phyloP scores from a whole-genome alignment of 1,139 yeast genomes.

The Candida sp. region DNA sequence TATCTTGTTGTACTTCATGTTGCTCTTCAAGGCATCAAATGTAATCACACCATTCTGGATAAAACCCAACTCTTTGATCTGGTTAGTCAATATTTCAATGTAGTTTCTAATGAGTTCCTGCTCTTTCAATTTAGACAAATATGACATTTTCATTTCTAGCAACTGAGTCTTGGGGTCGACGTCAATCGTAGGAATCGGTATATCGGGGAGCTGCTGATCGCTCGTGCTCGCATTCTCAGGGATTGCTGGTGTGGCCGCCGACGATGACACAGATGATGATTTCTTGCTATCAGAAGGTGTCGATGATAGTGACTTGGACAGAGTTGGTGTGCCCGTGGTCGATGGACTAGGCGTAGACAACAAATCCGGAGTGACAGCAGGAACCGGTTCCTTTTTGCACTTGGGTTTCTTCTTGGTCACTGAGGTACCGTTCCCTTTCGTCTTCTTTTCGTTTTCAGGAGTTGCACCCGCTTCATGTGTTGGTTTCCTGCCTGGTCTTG shows the following conservation, averaged over 20 bases:
- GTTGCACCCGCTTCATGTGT: constrained; percentile 17
- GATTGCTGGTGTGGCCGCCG: neutral
- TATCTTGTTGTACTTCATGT: constrained; percentile 8
- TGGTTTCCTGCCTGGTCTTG: constrained; percentile 64
- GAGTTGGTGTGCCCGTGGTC: neutral
- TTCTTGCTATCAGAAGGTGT: neutral
- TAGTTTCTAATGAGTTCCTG: constrained; percentile 50
- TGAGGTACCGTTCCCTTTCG: neutral
- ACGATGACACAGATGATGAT: neutral
- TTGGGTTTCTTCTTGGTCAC: constrained; percentile 9
- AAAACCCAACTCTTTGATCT: constrained; percentile 48
- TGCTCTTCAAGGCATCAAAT: constrained; percentile 40
- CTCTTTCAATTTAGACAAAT: constrained; percentile 45
- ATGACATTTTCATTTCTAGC: constrained; percentile 32
- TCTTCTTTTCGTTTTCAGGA: constrained; percentile 10
- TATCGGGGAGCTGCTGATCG: constrained; percentile 1
- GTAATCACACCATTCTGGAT: constrained; percentile 53
- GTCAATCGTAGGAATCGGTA: constrained; percentile 17
- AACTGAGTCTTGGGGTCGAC: constrained; percentile 22
- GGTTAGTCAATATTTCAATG: constrained; percentile 48
- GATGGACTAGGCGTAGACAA: constrained; percentile 1
- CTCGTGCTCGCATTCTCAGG: neutral
- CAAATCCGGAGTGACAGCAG: neutral
- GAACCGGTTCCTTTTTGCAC: constrained; percentile 4
- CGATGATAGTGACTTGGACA: neutral